These are phyloP conservation scores for Eimeria zaria DNA, from an alignment of 169 alveolate species.

Conservation along the genomic window DNA sequence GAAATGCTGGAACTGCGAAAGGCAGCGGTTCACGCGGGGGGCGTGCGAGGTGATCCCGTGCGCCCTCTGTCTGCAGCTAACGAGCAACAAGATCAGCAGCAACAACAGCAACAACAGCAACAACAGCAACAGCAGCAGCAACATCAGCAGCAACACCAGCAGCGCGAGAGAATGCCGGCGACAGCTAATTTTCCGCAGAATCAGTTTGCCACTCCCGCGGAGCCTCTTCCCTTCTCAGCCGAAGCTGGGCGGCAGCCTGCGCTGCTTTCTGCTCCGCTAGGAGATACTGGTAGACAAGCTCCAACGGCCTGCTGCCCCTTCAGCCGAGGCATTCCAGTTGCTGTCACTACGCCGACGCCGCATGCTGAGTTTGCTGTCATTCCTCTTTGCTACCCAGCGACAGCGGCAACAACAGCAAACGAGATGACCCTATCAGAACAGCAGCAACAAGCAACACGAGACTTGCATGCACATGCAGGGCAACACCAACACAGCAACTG, in stretches of 20 bases:
- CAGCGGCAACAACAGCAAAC: not conserved
- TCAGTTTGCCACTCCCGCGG: not conserved
- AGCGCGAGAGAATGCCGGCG: not conserved
- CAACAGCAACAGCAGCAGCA: not conserved
- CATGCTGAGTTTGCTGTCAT: constrained; percentile 23
- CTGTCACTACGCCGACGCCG: not conserved
- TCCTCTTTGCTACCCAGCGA: constrained; percentile 36
- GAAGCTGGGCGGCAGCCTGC: not conserved
- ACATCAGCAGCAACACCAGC: too few species aligned
- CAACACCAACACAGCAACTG: constrained; percentile 2
- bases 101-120: not conserved
- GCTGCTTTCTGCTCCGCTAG: not conserved
- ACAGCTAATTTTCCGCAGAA: not conserved
- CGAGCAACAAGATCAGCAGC: constrained; percentile 10
- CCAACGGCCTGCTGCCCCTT: constrained; percentile 12
- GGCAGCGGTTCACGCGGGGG: constrained; percentile 67
- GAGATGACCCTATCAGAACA: not conserved
- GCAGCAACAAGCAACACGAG: not conserved
- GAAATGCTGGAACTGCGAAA: constrained; percentile 70
- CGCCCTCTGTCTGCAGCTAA: constrained; percentile 35
- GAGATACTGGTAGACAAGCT: not conserved
- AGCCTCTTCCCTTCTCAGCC: not conserved
- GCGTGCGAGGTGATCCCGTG: constrained; percentile 46
- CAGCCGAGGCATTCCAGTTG: constrained; percentile 29
- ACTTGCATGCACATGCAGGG: not conserved